Base-by-base conservation (phyloP, 2,329 filamentous ascomycete species). In the Metarhizium sp. region DNA sequence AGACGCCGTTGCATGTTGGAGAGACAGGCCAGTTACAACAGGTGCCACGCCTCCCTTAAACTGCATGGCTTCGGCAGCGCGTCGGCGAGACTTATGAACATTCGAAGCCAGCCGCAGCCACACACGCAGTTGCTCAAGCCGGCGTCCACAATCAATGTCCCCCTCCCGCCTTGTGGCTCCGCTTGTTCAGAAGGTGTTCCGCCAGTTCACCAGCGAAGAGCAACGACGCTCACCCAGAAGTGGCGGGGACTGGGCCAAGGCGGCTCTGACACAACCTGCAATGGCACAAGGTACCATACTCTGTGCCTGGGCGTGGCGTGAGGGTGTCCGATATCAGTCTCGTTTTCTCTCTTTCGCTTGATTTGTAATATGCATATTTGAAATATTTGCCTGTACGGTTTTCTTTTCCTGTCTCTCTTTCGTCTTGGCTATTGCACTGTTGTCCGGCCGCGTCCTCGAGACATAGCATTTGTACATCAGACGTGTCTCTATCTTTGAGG, bases 81-180 rank as follows among this genome's bases (percentile, higher is more conserved):
- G 55, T 59, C 54, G 58, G 53, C 53, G 55, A 59, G 55, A 55
- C 54, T 51, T 50, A 16, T 4, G 6, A 40, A 54, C 54, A 36
- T 50, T 13, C 1, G 6, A 40, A 36, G 34, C 48, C 20, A 42
- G 30, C 53, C 38, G 45, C 53, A 50, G 51, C 54, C 53, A 55
- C 51, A 36, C 43, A 42, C 30, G 46, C 52, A 52, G 43, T 32
- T 25, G 30, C 34, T 20, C 51, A 50, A 10, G 29, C 29, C 43
- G 16, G 45, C 45, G 45, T 14, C 20, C 45, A 13, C 45, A 29
- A 30, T 16, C 45, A 7, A 29, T 6, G 40, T 43, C 20, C 40
- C 38, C 20, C 40, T 30, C 50, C 53, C 40, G 40, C 42, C 50
- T 48, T 52, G 42, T 32, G 30, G 14, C 48, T 51, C 48, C 32